Evolutionary conservation across 352 stramenopile genomes (phyloP), one percentile per base, ranked within the genome.

Genomic region (Phytophthora citricola): DNA sequence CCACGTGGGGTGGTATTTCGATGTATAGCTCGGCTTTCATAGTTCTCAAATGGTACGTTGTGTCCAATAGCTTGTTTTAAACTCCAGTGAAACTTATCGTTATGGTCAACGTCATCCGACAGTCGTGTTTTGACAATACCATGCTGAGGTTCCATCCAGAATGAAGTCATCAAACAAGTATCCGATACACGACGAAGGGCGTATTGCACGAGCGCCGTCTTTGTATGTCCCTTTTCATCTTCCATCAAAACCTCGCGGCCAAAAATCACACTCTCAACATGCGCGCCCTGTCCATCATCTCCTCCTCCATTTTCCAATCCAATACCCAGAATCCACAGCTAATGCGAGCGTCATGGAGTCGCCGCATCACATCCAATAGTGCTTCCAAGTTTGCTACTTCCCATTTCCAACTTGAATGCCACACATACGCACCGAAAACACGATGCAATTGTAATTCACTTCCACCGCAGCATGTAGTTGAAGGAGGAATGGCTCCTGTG

Each of bases 131-230:
- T 91, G 17, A 92, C 75, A 44, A 82, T 72, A 5, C 87, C 87
- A 66, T 93, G 81, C 57, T 94, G 85, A 3, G 89, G 89, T 61
- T 96, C 89, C 87, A 96, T 95, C 89, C 89, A 96, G 34, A 96
- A 87, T 6, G 87, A 95, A 9, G 87, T 96, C 75, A 93, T 79
- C 32, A 96, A 64, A n/a, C 73, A 89, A 32, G 83, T 87, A 46
- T 92, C 85, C 1, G 87, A 90, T 2, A 94, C 71, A 45, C 85
- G 77, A 24, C 75, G 78, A 44, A 96, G 72, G 1, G 75, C 87
- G 70, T 95, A 96, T 71, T 96, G 89, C 27, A 95, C 73, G 6
- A 94, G 46, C 1, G 82, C 89, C 2, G 86, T 90, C 60, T 92
- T 93, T 11, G 75, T 65, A 36, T 85, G 83, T 8, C 85, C 85